Conservation (phyloP, 2,329 filamentous ascomycete genomes). For the Delphinella strobiligena region DNA sequence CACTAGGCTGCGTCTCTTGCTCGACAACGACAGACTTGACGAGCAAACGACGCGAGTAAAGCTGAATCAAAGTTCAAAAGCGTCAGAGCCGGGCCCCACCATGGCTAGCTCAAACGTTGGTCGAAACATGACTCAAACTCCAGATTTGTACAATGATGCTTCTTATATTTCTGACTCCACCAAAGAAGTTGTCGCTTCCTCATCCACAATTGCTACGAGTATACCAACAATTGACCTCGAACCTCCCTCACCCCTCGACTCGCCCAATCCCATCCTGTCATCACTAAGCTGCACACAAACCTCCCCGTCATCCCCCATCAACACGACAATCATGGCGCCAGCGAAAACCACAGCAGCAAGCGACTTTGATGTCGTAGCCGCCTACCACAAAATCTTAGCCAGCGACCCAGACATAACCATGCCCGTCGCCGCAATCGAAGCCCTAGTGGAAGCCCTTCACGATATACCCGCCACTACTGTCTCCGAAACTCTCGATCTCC, state of each 20-base stretch:
- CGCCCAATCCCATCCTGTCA: neutral
- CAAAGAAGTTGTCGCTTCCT: too few relatives aligned
- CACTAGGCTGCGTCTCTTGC: too few relatives aligned
- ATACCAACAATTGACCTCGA: neutral
- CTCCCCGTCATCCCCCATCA: neutral
- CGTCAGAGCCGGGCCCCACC: neutral
- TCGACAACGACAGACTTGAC: too few relatives aligned
- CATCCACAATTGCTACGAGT: neutral
- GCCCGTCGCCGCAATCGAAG: slow-evolving; percentile 88
- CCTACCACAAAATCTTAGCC: slow-evolving; percentile 51
- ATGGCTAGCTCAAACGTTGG: neutral
- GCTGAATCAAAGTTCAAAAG: neutral
- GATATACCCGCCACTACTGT: slow-evolving; percentile 73
- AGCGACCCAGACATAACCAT: slow-evolving; percentile 80
- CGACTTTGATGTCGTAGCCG: slow-evolving; percentile 45
- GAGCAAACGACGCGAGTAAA: too few relatives aligned
- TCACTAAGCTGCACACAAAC: neutral
- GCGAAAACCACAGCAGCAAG: neutral
- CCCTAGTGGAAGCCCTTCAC: slow-evolving; percentile 75
- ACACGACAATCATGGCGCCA: slow-evolving; percentile 5
- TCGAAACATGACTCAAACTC: neutral
- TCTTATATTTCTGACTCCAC: neutral
- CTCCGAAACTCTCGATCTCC: slow-evolving; percentile 81
- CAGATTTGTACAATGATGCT: neutral
- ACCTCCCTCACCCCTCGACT: neutral